A percentile compares a stretch with the other conserved stretches of the same genome.
phyloP scores from a whole-genome alignment of 805 yeast genomes.

The Yamadazyma phyllophila region DNA sequence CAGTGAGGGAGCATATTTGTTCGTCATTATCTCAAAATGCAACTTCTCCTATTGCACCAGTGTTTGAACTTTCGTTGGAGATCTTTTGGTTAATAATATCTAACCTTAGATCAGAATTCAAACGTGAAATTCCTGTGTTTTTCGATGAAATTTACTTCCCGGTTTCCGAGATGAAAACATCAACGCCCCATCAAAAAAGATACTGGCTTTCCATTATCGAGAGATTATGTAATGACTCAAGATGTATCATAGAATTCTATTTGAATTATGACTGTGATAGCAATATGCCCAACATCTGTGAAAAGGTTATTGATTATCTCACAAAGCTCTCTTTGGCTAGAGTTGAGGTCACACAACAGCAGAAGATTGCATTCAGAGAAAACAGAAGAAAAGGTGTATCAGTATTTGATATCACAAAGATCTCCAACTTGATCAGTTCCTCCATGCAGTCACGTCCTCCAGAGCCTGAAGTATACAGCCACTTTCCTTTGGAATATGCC shows the following conservation, averaged over 20 bases:
- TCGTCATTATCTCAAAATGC: slow-evolving; percentile 86
- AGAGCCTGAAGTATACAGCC: slow-evolving; percentile 50
- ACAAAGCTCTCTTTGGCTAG: slow-evolving; percentile 68
- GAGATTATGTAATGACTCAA: slow-evolving; percentile 81
- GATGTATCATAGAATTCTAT: slow-evolving; percentile 87
- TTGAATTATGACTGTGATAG: slow-evolving; percentile 94
- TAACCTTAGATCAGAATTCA: slow-evolving; percentile 82
- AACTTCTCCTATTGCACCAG: slow-evolving; percentile 86
- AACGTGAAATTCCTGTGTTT: slow-evolving; percentile 90
- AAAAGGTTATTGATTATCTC: slow-evolving; percentile 73
- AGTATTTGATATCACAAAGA: slow-evolving; percentile 68
- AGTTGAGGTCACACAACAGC: slow-evolving; percentile 69
- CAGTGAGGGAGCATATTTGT: slow-evolving; percentile 81
- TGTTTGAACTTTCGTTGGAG: slow-evolving; percentile 87
- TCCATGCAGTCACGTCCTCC: slow-evolving; percentile 57
- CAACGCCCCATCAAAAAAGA: slow-evolving; percentile 90
- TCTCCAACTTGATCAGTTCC: slow-evolving; percentile 74
- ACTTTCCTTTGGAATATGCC: slow-evolving; percentile 77
- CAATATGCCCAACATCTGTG: slow-evolving; percentile 79
- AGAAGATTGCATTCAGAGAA: slow-evolving; percentile 48
- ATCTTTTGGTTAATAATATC: slow-evolving; percentile 88
- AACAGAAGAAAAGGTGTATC: slow-evolving; percentile 54
- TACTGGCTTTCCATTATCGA: slow-evolving; percentile 79
- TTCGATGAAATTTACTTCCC: slow-evolving; percentile 93
- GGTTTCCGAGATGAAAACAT: slow-evolving; percentile 84